These are phyloP conservation scores for Arxiozyma slooffiae DNA, from an alignment of 1,139 yeast species.

Conservation along the genomic window DNA sequence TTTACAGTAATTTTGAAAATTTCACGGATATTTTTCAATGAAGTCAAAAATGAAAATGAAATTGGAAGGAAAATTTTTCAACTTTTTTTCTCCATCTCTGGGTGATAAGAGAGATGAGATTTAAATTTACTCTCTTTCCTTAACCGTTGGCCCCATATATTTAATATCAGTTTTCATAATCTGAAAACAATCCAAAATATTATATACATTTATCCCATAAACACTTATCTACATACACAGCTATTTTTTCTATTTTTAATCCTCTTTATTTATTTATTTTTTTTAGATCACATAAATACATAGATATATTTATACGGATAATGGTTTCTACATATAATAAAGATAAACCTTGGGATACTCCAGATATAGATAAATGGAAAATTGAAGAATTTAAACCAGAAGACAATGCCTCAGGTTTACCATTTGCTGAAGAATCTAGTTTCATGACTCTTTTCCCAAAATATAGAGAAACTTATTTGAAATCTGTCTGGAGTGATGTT, in stretches of 20 bases:
- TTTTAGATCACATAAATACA: too few species aligned
- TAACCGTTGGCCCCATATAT: neutral
- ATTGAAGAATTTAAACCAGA: constrained; percentile 83
- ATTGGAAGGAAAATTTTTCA: neutral
- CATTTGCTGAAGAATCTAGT: constrained; percentile 89
- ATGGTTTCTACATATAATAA: constrained; percentile 91
- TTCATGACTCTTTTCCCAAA: constrained; percentile 94
- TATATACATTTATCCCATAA: neutral
- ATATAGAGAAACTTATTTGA: constrained; percentile 83
- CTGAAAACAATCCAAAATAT: neutral
- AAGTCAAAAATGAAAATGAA: neutral
- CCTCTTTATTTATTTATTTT: too few species aligned
- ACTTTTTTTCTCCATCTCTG: neutral
- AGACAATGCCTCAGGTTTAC: constrained; percentile 74
- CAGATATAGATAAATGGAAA: constrained; percentile 90
- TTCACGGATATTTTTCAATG: neutral
- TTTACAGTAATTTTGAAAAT: neutral
- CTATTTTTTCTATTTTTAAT: too few species aligned
- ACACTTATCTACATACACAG: neutral
- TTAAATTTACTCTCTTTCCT: too few species aligned
- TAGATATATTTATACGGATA: neutral
- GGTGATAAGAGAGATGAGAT: neutral
- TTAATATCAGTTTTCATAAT: too few species aligned
- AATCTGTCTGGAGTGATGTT: constrained; percentile 89
- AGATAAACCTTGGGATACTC: constrained; percentile 98